phyloP scores from a whole-genome alignment of 2,329 filamentous ascomycete species.

The Talaromyces marneffei region DNA sequence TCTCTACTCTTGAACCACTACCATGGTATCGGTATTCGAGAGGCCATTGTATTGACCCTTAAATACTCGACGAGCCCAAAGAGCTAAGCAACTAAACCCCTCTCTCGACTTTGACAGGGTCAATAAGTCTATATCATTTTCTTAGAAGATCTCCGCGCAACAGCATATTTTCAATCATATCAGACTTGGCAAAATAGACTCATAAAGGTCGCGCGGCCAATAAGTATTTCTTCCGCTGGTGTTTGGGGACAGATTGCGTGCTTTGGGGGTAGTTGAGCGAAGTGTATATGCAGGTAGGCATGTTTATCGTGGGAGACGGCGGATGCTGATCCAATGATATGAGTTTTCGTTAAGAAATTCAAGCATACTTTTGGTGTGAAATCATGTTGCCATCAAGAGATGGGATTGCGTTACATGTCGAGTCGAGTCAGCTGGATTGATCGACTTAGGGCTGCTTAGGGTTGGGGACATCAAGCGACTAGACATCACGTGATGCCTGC shows the following conservation, averaged over 20 bases:
- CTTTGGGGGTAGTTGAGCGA: not conserved
- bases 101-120: not conserved
- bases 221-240: not conserved
- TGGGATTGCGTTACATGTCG: constrained; percentile 1
- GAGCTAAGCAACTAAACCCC: not conserved
- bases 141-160: not conserved
- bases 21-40: not conserved
- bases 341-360: not conserved
- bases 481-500: not conserved
- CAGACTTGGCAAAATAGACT: not conserved
- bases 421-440: not conserved
- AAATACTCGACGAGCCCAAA: not conserved
- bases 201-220: not conserved
- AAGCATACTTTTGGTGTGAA: not conserved
- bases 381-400: not conserved
- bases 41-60: not conserved
- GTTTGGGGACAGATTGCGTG: not conserved
- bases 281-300: not conserved
- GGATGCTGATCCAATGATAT: not conserved
- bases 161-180: not conserved
- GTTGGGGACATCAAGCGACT: not conserved
- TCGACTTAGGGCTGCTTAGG: not conserved
- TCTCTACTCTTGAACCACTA: not conserved
- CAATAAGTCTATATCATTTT: not conserved
- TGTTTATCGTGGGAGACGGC: not conserved